Conservation (phyloP, 441 rosid genomes). For the Monsonia emarginata region DNA sequence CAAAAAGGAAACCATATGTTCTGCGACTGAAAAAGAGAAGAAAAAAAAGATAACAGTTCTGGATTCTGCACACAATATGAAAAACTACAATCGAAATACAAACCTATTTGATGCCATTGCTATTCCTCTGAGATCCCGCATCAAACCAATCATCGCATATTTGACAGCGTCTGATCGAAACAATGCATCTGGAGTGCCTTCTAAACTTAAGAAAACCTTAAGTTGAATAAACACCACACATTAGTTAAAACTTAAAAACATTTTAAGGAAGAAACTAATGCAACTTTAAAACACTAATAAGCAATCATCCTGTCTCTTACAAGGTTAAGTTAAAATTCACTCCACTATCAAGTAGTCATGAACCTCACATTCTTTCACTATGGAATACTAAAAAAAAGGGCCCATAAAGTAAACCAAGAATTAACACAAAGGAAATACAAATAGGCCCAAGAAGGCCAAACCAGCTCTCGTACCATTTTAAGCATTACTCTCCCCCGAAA, state of each 20-base stretch:
- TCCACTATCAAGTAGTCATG: too few species aligned
- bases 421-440: too few species aligned
- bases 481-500: not conserved
- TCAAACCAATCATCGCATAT: conserved; percentile 82
- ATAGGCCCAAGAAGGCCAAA: too few species aligned
- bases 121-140: conserved; percentile 96
- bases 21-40: conserved; percentile 55
- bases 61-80: not conserved
- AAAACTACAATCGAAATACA: not conserved
- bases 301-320: not conserved
- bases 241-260: conserved; percentile 4
- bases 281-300: not conserved
- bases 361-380: too few species aligned
- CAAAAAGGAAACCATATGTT: conserved; percentile 87
- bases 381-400: too few species aligned
- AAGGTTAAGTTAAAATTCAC: too few species aligned
- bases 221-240: conserved; percentile 18
- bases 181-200: conserved; percentile 76
- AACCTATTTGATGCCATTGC: conserved; percentile 96
- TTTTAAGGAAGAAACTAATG: not conserved
- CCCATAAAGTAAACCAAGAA: too few species aligned
- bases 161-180: conserved; percentile 87
- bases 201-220: conserved; percentile 73
- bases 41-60: not conserved
- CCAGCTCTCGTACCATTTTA: too few species aligned